phyloP scores from a whole-genome alignment of 2,329 filamentous ascomycete genomes.

The Claviceps fusiformis region DNA sequence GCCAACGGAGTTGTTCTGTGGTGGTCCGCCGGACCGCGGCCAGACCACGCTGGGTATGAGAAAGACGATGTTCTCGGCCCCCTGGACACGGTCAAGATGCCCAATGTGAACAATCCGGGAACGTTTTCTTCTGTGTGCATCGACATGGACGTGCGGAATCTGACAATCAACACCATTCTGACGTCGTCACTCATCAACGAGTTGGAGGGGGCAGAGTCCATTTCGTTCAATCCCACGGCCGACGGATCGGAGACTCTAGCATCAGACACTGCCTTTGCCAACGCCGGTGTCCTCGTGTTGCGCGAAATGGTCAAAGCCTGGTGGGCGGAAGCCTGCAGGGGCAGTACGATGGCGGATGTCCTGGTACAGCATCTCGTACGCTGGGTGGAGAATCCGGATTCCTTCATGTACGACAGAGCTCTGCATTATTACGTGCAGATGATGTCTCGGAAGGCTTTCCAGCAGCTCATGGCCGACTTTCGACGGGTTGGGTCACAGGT shows the following conservation, averaged over 20 bases:
- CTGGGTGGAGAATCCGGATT: conserved; percentile 90
- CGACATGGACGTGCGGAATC: conserved; percentile 82
- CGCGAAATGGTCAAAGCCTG: conserved; percentile 97
- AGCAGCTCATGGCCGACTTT: conserved; percentile 95
- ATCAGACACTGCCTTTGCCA: conserved; percentile 84
- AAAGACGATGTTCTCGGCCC: conserved; percentile 75
- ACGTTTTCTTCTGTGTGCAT: conserved; percentile 95
- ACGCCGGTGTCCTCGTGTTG: conserved; percentile 76
- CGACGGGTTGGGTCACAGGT: conserved; percentile 87
- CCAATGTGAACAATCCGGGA: conserved; percentile 80
- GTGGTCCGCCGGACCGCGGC: conserved; percentile 81
- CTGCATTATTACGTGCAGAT: conserved; percentile 96
- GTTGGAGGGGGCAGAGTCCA: conserved; percentile 75
- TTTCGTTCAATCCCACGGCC: conserved; percentile 56
- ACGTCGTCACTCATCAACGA: conserved; percentile 96
- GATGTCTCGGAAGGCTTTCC: conserved; percentile 94
- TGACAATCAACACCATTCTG: conserved; percentile 94
- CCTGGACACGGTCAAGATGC: conserved; percentile 82
- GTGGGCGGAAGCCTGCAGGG: conserved; percentile 89
- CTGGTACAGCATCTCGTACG: conserved; percentile 95
- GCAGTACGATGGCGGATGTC: conserved; percentile 89
- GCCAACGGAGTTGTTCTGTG: conserved; percentile 88
- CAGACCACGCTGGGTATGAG: conserved; percentile 93
- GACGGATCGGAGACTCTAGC: conserved; percentile 44
- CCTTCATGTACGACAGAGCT: conserved; percentile 87